Evolutionary conservation across 2,329 filamentous ascomycete genomes (phyloP), one percentile per base, ranked within the genome.

Genomic region (Calonectria naviculata): DNA sequence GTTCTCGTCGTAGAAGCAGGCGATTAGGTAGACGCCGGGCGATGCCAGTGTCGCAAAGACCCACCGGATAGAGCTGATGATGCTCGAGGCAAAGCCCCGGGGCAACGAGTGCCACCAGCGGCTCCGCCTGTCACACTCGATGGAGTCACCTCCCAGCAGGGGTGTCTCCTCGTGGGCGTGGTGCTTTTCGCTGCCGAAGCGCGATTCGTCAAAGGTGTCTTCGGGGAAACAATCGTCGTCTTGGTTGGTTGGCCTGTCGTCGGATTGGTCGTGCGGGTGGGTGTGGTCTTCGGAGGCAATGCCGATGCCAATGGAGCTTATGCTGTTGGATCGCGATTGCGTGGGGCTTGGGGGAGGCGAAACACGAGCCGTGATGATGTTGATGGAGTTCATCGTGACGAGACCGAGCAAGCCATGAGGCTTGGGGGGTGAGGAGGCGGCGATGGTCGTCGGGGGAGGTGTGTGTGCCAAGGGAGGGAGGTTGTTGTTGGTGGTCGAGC

Each of bases 371-470:
- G 95, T 97, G 83, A 98, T 91, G 83, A 98, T 94, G 87, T 97
- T 97, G 87, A 98, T 89, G 80, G 95, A 97, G 92, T 98, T 98
- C 96, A 98, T 98, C 86, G 89, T 94, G 87, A 84, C 84, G 78
- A 81, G 78, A 78, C 83, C 82, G 79, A 83, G 83, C 83, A 84
- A 87, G 88, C 90, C 90, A 92, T 90, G 84, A 85, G 80, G 77
- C 74, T 74, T 71, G 24, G 70, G 67, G 41, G n/a, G n/a, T n/a
- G n/a, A n/a, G n/a, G 52, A 56, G 64, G 29, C 46, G 54, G 38
- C 64, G 64, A 61, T 26, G 34, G 62, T 49, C 44, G 42, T 12
- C 52, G 31, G 60, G 56, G 28, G 63, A 42, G 19, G 67, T 34
- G 67, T 63, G 42, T 38, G 41, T 38, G 29, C 66, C 52, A 66